Evolutionary conservation across 495 filamentous ascomycete genomes (phyloP), one percentile per base, ranked within the genome.

Genomic region (Apodospora peruviana): DNA sequence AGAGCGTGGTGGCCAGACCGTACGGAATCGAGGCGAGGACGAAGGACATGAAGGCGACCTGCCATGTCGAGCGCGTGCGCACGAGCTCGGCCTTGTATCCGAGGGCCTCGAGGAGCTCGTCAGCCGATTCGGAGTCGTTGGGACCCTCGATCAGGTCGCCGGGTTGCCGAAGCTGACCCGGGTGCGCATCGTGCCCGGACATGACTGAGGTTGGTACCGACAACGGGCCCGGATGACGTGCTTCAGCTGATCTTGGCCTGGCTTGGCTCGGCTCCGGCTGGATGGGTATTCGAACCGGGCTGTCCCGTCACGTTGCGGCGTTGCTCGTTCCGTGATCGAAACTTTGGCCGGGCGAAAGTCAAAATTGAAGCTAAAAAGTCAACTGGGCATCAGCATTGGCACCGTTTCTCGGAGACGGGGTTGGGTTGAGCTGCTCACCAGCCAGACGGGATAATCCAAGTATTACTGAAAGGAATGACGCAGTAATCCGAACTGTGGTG

Each of bases 1-100:
- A 84, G 35, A 88, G 64, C 44, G 84, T 88, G 24, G 84, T 87
- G 54, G 78, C 80, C 24, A 86, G 73, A 36, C 84, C 84, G 53
- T 82, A 88, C 14, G 84, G 84, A 36, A 76, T 74, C 10, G 70
- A 70, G 27, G 72, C 72, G 17, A 76, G 68, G 42, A 79, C 75
- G 48, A 80, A 79, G 43, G 72, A 76, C 76, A 79, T 79, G 64
- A 79, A 79, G 20, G 74, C 75, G 45, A 78, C 76, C 49, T 78
- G 75, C 34, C 76, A 68, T 2, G 76, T 80, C 7, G 75, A 78
- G 10, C 76, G 68, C 32, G 68, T 77, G 34, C 76, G 71, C 50
- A 60, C 49, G 17, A 80, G 42, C 50, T 80, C 76, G 43, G 74
- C 62, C 57, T 68, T 71, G 61, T 80, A 80, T 19, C 76, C 76